Evolutionary conservation across 805 yeast species (phyloP), one percentile per base, ranked within the genome.

Genomic region (Barnettozyma wickerhamii): DNA sequence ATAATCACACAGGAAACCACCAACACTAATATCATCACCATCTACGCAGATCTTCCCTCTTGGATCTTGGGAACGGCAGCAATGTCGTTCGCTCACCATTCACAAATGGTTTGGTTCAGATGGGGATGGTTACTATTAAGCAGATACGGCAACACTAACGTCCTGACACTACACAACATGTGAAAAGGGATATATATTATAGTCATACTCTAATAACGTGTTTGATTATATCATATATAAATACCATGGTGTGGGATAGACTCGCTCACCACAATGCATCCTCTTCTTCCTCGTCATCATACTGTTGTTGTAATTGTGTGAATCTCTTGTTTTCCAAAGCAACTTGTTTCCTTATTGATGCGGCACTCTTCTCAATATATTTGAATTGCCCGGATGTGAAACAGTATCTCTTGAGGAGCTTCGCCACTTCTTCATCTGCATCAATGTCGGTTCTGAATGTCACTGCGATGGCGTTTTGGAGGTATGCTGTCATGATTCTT

Each of bases 91-190:
- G 95, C 84, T 3, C 98, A 93, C 63, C 70, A 71, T 47, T 79
- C 95, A 2, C 99, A 93, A 60, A 85, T 93, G 85, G 90, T 84
- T 7, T 91, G 97, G 97, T 93, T 83, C 60, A 72, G 99, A 50
- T 85, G 84, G 66, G 81, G 88, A 1, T 93, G 97, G 96, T 68
- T 93, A 56, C 43, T 75, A 6, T 62, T 81, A 13, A 83, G 95
- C 45, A 70, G 90, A 46, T 91, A 88, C 62, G 75, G 86, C 69
- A 79, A 81, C 32, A 74, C 75, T 38, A 90, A 91, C 61, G 89
- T 85, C 53, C 66, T 86, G 48, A 64, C 69, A 4, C 14, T 24
- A 18, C 15, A 29, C 18, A 19, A 29, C 6, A 15, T 29, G 33
- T 37, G n/a, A 21, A 27, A n/a, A 17, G n/a, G 17, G 24, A 26